A percentile compares a stretch with the other conserved stretches of the same genome.
Conservation (phyloP, 192 early-diverging fungal species). For the Dissophora globulifera region DNA sequence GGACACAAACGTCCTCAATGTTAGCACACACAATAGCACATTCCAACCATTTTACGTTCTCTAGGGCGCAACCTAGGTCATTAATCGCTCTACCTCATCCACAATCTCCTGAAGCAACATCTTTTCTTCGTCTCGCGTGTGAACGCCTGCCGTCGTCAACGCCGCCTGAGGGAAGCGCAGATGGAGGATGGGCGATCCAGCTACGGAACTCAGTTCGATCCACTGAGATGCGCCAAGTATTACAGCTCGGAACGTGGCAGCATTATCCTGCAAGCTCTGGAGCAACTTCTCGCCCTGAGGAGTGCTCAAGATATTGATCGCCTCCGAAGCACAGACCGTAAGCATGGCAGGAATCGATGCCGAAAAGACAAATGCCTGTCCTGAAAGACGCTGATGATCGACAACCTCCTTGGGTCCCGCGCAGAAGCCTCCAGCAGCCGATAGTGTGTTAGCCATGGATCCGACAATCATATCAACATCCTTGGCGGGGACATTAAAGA, state of each 20-base stretch:
- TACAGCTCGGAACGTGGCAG: slow-evolving; percentile 64
- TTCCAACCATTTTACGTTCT: background rate
- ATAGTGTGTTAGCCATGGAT: slow-evolving; percentile 81
- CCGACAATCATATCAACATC: slow-evolving; percentile 92
- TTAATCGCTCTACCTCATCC: slow-evolving; percentile 59
- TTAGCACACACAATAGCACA: too few relatives aligned
- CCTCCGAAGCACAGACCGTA: slow-evolving; percentile 85
- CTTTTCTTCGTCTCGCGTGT: slow-evolving; percentile 76
- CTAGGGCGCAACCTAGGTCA: background rate
- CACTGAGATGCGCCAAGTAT: slow-evolving; percentile 62
- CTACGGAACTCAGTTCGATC: slow-evolving; percentile 60
- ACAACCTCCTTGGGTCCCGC: slow-evolving; percentile 85
- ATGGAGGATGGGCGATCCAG: slow-evolving; percentile 79
- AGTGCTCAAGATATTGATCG: slow-evolving; percentile 67
- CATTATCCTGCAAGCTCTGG: slow-evolving; percentile 70
- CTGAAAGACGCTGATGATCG: slow-evolving; percentile 91
- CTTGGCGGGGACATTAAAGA: slow-evolving; percentile 74
- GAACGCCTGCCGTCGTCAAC: slow-evolving; percentile 2
- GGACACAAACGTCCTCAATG: too few relatives aligned
- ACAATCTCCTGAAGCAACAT: slow-evolving; percentile 82
- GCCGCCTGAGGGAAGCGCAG: slow-evolving; percentile 65
- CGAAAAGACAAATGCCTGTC: slow-evolving; percentile 90
- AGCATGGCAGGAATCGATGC: slow-evolving; percentile 96
- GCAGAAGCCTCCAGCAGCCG: slow-evolving; percentile 92
- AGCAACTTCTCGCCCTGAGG: slow-evolving; percentile 61